Base-by-base conservation (phyloP, 495 filamentous ascomycete species). In the Neurospora sp. region DNA sequence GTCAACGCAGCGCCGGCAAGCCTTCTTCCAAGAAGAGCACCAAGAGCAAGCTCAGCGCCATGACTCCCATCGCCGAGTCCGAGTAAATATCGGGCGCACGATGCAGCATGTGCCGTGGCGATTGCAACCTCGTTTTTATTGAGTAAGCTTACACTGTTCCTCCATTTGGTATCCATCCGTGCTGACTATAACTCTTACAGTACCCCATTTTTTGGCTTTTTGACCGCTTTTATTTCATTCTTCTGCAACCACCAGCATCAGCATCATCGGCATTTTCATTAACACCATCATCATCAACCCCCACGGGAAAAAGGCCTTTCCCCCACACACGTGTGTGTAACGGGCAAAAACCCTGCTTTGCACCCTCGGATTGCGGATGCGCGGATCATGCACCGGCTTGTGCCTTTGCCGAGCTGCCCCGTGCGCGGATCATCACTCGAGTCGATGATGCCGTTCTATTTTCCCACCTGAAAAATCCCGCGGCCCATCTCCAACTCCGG, bases 11-110 rank as follows among this genome's bases (percentile, higher is more conserved):
- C 75, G 72, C 69, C 69, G 72, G 79, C 70, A 75, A 78, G 5
- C 74, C 72, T 38, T 73, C 72, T 42, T 75, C 77, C 70, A 83
- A 82, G 80, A 86, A 84, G 82, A 80, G 77, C 74, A 76, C 80
- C 74, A 85, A 83, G 79, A 78, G 77, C 70, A 86, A 85, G 82
- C 78, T 79, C 61, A 78, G 76, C 73, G 81, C 82, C 76, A 85
- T 86, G 79, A 82, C 84, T 69, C 83, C 84, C 79, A 86, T 86
- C 78, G 76, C 81, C 78, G 84, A 86, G 79, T 72, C 80, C 27
- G 80, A 79, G 70, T 80, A 76, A 79, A 16, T 35, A 53, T 39
- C n/a, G 31, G 14, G 40, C 37, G 20, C 70, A 61, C 59, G 27
- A 48, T 61, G 69, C 69, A 70, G 53, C 53, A 27, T 70, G 72